phyloP scores from a whole-genome alignment of 2,329 filamentous ascomycete species.

The Pestalotiopsis sp. region DNA sequence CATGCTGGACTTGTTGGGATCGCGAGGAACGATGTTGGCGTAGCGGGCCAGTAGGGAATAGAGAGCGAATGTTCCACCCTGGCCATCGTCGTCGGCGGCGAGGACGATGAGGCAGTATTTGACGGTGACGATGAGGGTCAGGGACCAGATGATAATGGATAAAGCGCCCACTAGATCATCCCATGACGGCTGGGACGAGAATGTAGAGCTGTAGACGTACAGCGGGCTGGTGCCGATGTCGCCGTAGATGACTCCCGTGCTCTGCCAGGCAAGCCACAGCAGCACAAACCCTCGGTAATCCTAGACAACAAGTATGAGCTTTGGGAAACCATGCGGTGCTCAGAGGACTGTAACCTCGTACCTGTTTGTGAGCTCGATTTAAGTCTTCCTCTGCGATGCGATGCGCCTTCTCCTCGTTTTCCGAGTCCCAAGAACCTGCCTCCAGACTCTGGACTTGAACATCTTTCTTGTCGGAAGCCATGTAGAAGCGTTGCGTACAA shows the following conservation, averaged over 20 bases:
- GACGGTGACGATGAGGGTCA: constrained; percentile 66
- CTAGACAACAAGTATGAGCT: not conserved
- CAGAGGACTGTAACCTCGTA: not conserved
- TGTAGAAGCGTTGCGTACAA: not conserved
- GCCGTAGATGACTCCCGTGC: constrained; percentile 66
- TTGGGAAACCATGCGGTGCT: not conserved
- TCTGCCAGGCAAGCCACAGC: constrained; percentile 58
- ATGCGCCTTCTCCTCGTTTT: constrained; percentile 14
- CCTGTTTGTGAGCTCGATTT: constrained; percentile 12
- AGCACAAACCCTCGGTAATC: constrained; percentile 10
- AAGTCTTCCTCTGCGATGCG: constrained; percentile 13
- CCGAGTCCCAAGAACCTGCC: not conserved
- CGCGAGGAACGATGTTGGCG: constrained; percentile 58
- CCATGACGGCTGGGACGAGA: constrained; percentile 53
- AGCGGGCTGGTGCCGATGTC: constrained; percentile 63
- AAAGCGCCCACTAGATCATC: constrained; percentile 63
- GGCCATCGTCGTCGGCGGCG: constrained; percentile 66
- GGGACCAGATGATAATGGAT: constrained; percentile 67
- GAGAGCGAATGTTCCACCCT: constrained; percentile 68
- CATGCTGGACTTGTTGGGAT: constrained; percentile 53
- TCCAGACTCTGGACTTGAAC: not conserved
- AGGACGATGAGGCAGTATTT: constrained; percentile 69
- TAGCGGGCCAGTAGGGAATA: constrained; percentile 63
- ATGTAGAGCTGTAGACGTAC: constrained; percentile 71
- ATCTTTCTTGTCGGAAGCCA: not conserved